These are phyloP conservation scores for Oehlia diaphana DNA, from an alignment of 192 early-diverging fungal species.

Conservation along the genomic window DNA sequence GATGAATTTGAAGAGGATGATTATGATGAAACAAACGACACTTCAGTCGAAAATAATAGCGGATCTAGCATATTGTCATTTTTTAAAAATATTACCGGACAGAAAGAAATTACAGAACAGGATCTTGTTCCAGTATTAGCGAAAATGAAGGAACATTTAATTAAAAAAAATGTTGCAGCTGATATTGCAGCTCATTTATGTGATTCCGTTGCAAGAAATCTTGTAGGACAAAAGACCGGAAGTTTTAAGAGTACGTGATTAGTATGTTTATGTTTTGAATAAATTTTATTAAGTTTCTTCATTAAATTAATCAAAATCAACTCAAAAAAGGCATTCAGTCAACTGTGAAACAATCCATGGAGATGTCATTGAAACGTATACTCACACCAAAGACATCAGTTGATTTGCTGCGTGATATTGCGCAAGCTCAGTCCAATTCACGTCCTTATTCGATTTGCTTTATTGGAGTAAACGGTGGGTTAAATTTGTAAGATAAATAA, in stretches of 20 bases:
- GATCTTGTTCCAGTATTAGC: slow-evolving; percentile 77
- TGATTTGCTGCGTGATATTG: slow-evolving; percentile 89
- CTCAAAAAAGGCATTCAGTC: slow-evolving; percentile 48
- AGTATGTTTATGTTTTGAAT: not conserved
- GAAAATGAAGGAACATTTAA: slow-evolving; percentile 89
- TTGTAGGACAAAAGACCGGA: slow-evolving; percentile 75
- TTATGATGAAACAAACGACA: slow-evolving; percentile 36
- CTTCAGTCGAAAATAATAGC: slow-evolving; percentile 28
- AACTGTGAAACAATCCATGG: slow-evolving; percentile 80
- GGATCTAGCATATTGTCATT: slow-evolving; percentile 62
- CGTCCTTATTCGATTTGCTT: slow-evolving; percentile 90
- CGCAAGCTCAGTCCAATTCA: slow-evolving; percentile 59
- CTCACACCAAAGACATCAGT: slow-evolving; percentile 87
- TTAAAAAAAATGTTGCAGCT: slow-evolving; percentile 91
- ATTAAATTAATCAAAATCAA: slow-evolving; percentile 2
- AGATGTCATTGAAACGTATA: slow-evolving; percentile 79
- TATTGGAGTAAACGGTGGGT: slow-evolving; percentile 94
- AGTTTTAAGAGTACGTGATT: slow-evolving; percentile 66
- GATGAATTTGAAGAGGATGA: slow-evolving; percentile 54
- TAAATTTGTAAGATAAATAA: not conserved
- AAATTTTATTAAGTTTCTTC: not conserved
- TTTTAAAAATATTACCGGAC: slow-evolving; percentile 70
- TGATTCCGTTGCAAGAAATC: slow-evolving; percentile 67
- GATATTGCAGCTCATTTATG: slow-evolving; percentile 86
- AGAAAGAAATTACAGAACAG: slow-evolving; percentile 69